These are phyloP conservation scores for Neofusicoccum sp. DNA, from an alignment of 2,329 filamentous ascomycete species.

Conservation along the genomic window DNA sequence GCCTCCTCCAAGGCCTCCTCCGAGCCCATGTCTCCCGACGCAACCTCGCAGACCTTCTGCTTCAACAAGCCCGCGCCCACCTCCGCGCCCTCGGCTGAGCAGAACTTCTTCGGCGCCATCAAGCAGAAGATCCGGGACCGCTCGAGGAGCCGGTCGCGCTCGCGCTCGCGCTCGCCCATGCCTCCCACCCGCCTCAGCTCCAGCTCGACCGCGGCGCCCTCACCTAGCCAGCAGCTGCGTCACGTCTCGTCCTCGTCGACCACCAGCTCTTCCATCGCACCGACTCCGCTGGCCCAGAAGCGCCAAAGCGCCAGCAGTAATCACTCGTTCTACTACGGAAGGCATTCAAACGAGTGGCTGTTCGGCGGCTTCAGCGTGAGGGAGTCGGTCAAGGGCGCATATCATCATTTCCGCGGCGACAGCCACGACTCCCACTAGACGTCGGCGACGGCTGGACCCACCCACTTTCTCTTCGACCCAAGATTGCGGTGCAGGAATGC, in stretches of 20 bases:
- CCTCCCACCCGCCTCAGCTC: slow-evolving; percentile 20
- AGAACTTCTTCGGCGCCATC: slow-evolving; percentile 38
- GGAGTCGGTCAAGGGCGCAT: slow-evolving; percentile 31
- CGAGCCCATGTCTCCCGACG: slow-evolving; percentile 4
- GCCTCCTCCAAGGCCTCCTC: background rate
- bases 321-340: slow-evolving; percentile 22
- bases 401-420: slow-evolving; percentile 17
- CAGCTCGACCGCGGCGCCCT: slow-evolving; percentile 20
- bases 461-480: background rate
- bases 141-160: slow-evolving; percentile 34
- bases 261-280: slow-evolving; percentile 21
- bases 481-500: slow-evolving; percentile 14
- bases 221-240: slow-evolving; percentile 23
- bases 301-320: slow-evolving; percentile 32
- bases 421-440: slow-evolving; percentile 2
- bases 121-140: slow-evolving; percentile 33
- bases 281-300: slow-evolving; percentile 26
- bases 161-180: slow-evolving; percentile 32
- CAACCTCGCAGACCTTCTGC: slow-evolving; percentile 14
- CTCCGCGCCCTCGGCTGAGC: slow-evolving; percentile 28
- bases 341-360: slow-evolving; percentile 40
- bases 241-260: slow-evolving; percentile 27
- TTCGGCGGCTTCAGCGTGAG: slow-evolving; percentile 39
- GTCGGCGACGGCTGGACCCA: background rate
- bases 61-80: slow-evolving; percentile 14